Percentiles rank a stretch among this genome's conserved stretches.
These are phyloP conservation scores for Ramaria sp. DNA, from an alignment of 768 basidiomycete genomes.

Conservation along the genomic window DNA sequence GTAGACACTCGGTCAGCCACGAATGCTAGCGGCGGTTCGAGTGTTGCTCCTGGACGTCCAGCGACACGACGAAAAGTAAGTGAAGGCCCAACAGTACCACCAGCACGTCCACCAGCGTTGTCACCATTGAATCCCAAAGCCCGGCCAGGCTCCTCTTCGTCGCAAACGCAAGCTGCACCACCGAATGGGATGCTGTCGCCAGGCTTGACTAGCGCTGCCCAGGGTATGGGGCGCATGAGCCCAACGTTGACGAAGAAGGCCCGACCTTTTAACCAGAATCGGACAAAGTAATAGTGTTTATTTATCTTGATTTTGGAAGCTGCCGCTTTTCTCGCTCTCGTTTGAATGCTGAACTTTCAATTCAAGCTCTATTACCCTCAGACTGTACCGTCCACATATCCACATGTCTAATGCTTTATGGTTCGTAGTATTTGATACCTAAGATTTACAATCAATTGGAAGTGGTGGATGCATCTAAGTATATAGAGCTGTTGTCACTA, in stretches of 20 bases:
- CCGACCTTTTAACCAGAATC: not conserved
- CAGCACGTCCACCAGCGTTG: constrained; percentile 26
- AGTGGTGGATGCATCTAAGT: too few relatives aligned
- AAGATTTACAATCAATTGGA: too few relatives aligned
- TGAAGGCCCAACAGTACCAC: constrained; percentile 30
- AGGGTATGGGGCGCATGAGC: not conserved
- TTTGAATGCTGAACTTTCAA: too few relatives aligned
- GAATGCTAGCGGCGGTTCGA: not conserved
- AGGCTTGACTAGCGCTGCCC: not conserved
- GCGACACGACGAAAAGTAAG: constrained; percentile 54
- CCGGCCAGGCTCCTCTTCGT: constrained; percentile 16
- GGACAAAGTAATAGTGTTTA: not conserved
- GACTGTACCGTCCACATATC: too few relatives aligned
- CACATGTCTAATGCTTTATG: too few relatives aligned
- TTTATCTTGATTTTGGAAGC: not conserved
- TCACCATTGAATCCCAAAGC: constrained; percentile 71
- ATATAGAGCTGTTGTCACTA: too few relatives aligned
- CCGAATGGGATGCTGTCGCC: not conserved
- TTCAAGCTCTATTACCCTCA: too few relatives aligned
- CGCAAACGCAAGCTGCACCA: not conserved
- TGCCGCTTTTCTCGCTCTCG: not conserved
- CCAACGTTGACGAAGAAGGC: constrained; percentile 1
- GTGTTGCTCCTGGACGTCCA: constrained; percentile 25
- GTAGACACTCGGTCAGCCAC: constrained; percentile 14
- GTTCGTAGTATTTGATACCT: too few relatives aligned